Percentiles rank a stretch among this genome's conserved stretches.
Conservation (phyloP, 352 stramenopile species). For the Globisporangium nunn region DNA sequence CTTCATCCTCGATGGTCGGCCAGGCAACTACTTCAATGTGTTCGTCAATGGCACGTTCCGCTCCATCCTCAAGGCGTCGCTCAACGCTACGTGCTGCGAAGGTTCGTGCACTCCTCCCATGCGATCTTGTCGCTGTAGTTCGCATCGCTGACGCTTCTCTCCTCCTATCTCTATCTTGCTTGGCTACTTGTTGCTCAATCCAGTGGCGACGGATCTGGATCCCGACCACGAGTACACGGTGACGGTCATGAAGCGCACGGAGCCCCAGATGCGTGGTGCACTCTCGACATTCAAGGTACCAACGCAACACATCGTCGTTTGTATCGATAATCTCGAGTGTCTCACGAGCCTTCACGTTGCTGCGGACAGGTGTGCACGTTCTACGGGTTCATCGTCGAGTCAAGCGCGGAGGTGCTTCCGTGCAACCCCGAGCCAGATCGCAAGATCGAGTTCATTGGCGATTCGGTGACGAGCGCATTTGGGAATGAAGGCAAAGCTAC, state of each 20-base stretch:
- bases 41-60: constrained; percentile 71
- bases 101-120: constrained; percentile 19
- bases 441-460: constrained; percentile 48
- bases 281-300: constrained; percentile 82
- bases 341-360: neutral
- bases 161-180: neutral
- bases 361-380: constrained; percentile 70
- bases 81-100: constrained; percentile 75
- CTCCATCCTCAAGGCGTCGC: constrained; percentile 70
- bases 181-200: neutral
- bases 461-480: constrained; percentile 80
- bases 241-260: constrained; percentile 72
- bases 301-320: neutral
- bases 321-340: neutral
- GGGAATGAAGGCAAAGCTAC: constrained; percentile 78
- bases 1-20: neutral
- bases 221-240: constrained; percentile 48
- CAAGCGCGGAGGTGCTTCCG: constrained; percentile 50
- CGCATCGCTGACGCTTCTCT: neutral
- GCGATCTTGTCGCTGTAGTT: neutral
- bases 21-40: constrained; percentile 87
- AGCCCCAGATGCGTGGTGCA: constrained; percentile 76
- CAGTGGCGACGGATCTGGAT: constrained; percentile 61
- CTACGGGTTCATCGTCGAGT: constrained; percentile 83
- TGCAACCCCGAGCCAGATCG: constrained; percentile 24